Evolutionary conservation across 2,329 filamentous ascomycete species (phyloP), one percentile per base, ranked within the genome.

Genomic region (Shiraia bambusicola): DNA sequence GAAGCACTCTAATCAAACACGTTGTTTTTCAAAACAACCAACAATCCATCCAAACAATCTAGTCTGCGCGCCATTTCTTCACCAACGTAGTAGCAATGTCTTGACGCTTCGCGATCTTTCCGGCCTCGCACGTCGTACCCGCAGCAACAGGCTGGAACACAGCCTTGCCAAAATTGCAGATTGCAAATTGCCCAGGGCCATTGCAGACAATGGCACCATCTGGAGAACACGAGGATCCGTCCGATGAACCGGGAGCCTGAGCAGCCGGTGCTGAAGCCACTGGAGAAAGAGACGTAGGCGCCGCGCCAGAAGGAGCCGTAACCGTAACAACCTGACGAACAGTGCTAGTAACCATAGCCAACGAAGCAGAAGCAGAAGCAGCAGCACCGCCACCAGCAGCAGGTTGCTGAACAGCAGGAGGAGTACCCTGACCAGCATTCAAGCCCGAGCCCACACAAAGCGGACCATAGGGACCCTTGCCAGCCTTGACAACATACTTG

Each of bases 81-180:
- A 11, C 17, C 16, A 41, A 7, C 7, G 26, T 35, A 13, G 38
- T 24, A 30, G 28, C 26, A 22, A 9, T 25, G 17, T 53, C 64
- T 3, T 50, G 49, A n/a, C 61, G 59, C 40, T 56, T 61, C 11
- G 44, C 44, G 37, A 75, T 71, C 35, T 55, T 44, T 9, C 70
- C 71, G 35, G 65, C 54, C 10, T 48, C 31, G 53, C 73, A 76
- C 27, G 60, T 63, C 0, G 72, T 76, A 3, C 73, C 74, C 1
- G 58, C 42, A 14, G 74, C 71, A 3, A 75, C 69, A 17, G 56
- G 28, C 50, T 71, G 67, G 46, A 60, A 72, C 9, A 67, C 37
- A 3, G 69, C 64, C 11, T 51, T 50, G 31, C 72, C 72, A 22
- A 65, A 56, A 45, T 71, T 63, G 55, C 70, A 73, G 28, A 74